Evolutionary conservation across 2,329 filamentous ascomycete species (phyloP).

Genomic region (Ascochyta koolunga): DNA sequence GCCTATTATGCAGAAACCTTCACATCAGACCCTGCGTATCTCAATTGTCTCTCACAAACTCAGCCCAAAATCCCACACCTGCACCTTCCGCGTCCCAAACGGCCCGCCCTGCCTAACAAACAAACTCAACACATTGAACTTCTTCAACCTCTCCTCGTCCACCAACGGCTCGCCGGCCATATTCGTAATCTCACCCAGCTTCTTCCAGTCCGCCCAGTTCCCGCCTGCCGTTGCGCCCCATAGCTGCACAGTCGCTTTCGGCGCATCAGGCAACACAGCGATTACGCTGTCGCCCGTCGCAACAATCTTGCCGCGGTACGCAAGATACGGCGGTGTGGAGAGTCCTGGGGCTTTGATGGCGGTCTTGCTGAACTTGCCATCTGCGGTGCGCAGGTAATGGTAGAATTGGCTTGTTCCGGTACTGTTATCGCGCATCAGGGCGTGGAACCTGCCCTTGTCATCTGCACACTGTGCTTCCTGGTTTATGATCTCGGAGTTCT

Average conservation of each 20-base stretch:
- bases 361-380: slow-evolving; percentile 40
- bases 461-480: slow-evolving; percentile 59
- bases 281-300: slow-evolving; percentile 35
- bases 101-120: slow-evolving; percentile 44
- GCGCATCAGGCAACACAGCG: slow-evolving; percentile 40
- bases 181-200: slow-evolving; percentile 37
- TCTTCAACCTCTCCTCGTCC: slow-evolving; percentile 37
- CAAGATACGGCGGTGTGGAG: slow-evolving; percentile 39
- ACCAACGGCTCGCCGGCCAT: slow-evolving; percentile 41
- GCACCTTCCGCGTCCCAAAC: slow-evolving; percentile 40
- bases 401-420: slow-evolving; percentile 39
- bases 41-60: slow-evolving; percentile 19
- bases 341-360: slow-evolving; percentile 38
- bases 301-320: slow-evolving; percentile 42
- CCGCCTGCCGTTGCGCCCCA: slow-evolving; percentile 38
- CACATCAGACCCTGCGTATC: no score
- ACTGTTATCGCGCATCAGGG: slow-evolving; percentile 55
- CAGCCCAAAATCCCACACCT: slow-evolving; percentile 44
- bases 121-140: slow-evolving; percentile 37
- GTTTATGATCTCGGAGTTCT: slow-evolving; percentile 56
- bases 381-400: slow-evolving; percentile 39
- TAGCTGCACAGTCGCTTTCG: slow-evolving; percentile 35
- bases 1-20: no score
- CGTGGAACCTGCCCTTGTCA: slow-evolving; percentile 54
- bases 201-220: slow-evolving; percentile 39